phyloP scores from a whole-genome alignment of 441 rosid genomes.

The Dalechampia spathulata region DNA sequence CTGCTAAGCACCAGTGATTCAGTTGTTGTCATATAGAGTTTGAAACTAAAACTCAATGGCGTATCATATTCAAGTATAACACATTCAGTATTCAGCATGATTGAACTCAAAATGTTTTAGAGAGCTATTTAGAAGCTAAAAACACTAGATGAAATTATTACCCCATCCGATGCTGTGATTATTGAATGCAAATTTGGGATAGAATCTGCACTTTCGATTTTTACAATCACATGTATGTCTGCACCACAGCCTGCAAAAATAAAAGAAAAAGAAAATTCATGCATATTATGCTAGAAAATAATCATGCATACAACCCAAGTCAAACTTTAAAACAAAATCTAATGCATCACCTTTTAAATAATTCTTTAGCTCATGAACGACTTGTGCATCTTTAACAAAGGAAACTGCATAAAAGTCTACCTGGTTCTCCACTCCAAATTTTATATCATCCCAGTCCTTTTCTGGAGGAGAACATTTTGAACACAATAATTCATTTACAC shows the following conservation, averaged over 20 bases:
- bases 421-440: slow-evolving; percentile 88
- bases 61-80: background rate
- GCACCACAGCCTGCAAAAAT: slow-evolving; percentile 64
- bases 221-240: slow-evolving; percentile 89
- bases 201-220: slow-evolving; percentile 97
- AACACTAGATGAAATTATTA: no score
- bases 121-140: no score
- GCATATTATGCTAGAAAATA: background rate
- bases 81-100: background rate
- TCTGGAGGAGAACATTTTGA: slow-evolving; percentile 40
- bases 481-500: slow-evolving; percentile 4
- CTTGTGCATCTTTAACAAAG: slow-evolving; percentile 96
- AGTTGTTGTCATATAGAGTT: no score
- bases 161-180: slow-evolving; percentile 99
- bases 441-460: slow-evolving; percentile 98
- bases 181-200: slow-evolving; percentile 92
- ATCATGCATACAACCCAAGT: slow-evolving; percentile 1
- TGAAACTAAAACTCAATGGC: background rate
- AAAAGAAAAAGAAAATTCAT: slow-evolving; percentile 14
- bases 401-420: slow-evolving; percentile 97
- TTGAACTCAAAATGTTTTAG: no score
- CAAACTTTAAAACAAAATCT: slow-evolving; percentile 1
- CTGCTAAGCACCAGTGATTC: background rate
- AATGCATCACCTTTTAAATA: slow-evolving; percentile 56
- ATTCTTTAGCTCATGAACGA: slow-evolving; percentile 92